Evolutionary conservation across 345 rosid genomes (phyloP), one percentile per base, ranked within the genome.

Genomic region (Gossypium ekmanianum): DNA sequence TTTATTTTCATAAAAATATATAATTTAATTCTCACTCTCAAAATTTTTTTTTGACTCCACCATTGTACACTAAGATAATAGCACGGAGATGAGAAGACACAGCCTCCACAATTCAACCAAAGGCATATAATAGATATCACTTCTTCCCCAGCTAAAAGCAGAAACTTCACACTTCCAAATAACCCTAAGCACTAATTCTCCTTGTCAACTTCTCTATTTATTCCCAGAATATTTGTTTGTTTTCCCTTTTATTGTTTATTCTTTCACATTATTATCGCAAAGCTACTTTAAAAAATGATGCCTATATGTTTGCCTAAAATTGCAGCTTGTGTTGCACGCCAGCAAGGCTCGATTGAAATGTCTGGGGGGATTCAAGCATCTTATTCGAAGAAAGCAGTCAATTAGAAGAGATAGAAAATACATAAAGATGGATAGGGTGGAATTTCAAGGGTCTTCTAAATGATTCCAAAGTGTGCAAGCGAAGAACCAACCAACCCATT

Each of bases 291-390:
- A 17, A 16, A 26, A 39, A 41, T 7, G 26, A 41, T 41, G 68
- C 51, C 39, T 34, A 34, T 34, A 34, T 34, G 39, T 34, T 34
- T 34, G 39, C 39, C 13, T 18, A 11, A 6, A 27, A 3, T 55
- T 29, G 29, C 51, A 27, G 74, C 74, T 63, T 71, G 51, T 34
- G 27, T 41, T 54, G 61, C 13, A 71, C 47, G 74, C 52, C 74
- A 12, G 22, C 26, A 7, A 3, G n/a, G 27, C 64, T 56, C 48
- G 64, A 63, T 18, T 56, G 74, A 71, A 71, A 34, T 34, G 41
- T 34, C 41, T 4, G 41, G 41, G 41, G 7, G 41, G 48, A 39
- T 24, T 56, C 45, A 16, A 39, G 18, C 71, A 43, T 66, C 24
- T 44, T 44, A 44, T 66, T 66, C 54, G 3, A 17, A 4, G 17